phyloP scores from a whole-genome alignment of 139 green algal species.

The Marvania coccoides region DNA sequence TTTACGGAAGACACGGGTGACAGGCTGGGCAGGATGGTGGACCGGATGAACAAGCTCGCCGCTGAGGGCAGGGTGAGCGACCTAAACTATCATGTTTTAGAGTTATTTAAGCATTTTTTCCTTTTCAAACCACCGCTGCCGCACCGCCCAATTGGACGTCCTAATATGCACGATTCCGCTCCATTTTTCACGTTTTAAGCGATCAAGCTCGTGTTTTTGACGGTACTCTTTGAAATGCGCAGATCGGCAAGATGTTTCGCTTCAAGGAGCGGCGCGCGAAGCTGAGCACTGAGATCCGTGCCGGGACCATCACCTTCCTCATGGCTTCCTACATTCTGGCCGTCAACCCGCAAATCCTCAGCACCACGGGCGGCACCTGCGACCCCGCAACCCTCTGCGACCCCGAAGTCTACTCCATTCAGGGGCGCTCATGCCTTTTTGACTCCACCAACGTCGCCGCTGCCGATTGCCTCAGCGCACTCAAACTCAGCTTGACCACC shows the following conservation, averaged over 20 bases:
- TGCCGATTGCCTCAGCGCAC: constrained; percentile 11
- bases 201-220: too few species aligned
- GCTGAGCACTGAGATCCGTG: constrained; percentile 56
- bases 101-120: too few species aligned
- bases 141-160: too few species aligned
- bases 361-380: constrained; percentile 57
- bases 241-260: constrained; percentile 56
- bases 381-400: constrained; percentile 35
- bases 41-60: background rate
- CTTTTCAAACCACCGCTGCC: too few species aligned
- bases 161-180: too few species aligned
- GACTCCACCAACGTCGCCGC: constrained; percentile 1
- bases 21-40: background rate
- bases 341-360: constrained; percentile 63
- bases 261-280: constrained; percentile 41
- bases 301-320: constrained; percentile 71
- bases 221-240: too few species aligned
- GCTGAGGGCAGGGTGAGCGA: background rate
- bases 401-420: background rate
- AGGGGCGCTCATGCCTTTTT: constrained; percentile 14
- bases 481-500: constrained; percentile 46
- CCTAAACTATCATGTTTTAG: background rate
- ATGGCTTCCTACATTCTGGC: constrained; percentile 71
- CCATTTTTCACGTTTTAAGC: too few species aligned
- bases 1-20: background rate